A percentile compares a stretch with the other conserved stretches of the same genome.
Conservation (phyloP, 768 basidiomycete species). For the Calvatia gigantea region DNA sequence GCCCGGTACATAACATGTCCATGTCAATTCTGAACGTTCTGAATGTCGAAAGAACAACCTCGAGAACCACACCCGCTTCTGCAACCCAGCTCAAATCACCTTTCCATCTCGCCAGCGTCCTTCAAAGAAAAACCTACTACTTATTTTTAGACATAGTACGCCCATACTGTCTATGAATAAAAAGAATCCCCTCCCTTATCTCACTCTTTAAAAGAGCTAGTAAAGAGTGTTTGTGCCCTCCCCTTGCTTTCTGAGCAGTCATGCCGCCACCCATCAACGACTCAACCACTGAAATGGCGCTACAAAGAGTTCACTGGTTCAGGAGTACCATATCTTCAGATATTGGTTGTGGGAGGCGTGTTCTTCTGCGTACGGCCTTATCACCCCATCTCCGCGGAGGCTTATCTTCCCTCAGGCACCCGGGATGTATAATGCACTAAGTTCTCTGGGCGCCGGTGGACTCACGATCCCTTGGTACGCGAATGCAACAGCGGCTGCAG, state of each 20-base stretch:
- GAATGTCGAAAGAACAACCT: too few relatives aligned
- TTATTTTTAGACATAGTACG: neutral
- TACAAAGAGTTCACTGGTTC: slow-evolving; percentile 26
- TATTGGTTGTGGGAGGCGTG: slow-evolving; percentile 29
- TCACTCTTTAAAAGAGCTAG: neutral
- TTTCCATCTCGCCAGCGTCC: too few relatives aligned
- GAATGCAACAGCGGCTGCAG: slow-evolving; percentile 28
- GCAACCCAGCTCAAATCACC: neutral
- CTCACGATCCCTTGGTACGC: slow-evolving; percentile 30
- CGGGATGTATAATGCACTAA: slow-evolving; percentile 31
- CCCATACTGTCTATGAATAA: neutral
- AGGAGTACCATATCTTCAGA: slow-evolving; percentile 27
- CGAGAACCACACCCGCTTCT: too few relatives aligned
- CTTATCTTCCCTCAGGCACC: slow-evolving; percentile 20
- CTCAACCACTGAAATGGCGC: neutral
- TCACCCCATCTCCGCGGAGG: neutral
- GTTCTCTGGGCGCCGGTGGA: slow-evolving; percentile 27
- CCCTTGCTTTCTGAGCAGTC: neutral
- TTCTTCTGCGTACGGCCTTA: slow-evolving; percentile 24
- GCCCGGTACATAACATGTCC: too few relatives aligned
- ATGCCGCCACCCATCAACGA: neutral
- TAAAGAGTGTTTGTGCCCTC: neutral
- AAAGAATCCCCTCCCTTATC: neutral
- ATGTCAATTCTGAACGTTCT: too few relatives aligned
- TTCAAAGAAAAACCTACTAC: too few relatives aligned